These are phyloP conservation scores for Lagenidium giganteum DNA, from an alignment of 352 stramenopile species.

Conservation along the genomic window DNA sequence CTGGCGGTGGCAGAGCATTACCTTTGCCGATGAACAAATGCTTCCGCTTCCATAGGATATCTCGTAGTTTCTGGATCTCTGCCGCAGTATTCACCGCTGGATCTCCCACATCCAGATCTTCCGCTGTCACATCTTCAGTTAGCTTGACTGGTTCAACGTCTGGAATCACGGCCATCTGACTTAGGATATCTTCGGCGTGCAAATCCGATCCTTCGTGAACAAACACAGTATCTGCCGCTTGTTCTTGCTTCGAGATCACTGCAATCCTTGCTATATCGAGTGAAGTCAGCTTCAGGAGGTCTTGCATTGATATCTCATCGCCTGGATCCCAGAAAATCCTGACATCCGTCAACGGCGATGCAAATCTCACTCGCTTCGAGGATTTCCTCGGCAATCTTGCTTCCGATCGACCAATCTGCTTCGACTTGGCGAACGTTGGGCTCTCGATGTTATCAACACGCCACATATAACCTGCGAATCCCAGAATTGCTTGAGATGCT, in stretches of 20 bases:
- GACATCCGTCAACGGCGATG: too few species aligned
- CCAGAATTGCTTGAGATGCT: too few species aligned
- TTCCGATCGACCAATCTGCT: neutral
- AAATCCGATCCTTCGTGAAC: constrained; percentile 11
- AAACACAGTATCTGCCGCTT: neutral
- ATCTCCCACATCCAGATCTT: constrained; percentile 15
- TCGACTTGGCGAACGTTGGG: neutral
- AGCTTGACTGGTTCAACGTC: constrained; percentile 5
- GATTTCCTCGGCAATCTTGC: too few species aligned
- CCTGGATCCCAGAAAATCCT: too few species aligned
- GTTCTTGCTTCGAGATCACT: neutral
- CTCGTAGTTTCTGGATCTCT: constrained; percentile 7
- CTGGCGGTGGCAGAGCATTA: constrained; percentile 11
- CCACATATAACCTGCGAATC: too few species aligned
- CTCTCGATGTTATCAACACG: too few species aligned
- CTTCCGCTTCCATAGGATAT: constrained; percentile 12
- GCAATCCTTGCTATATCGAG: neutral
- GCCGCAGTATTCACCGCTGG: constrained; percentile 4
- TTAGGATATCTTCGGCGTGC: constrained; percentile 8
- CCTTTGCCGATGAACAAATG: constrained; percentile 22
- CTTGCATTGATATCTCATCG: constrained; percentile 1
- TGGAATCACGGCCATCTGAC: constrained; percentile 13
- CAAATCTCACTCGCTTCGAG: too few species aligned
- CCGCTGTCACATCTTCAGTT: constrained; percentile 8
- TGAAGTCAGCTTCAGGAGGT: neutral